phyloP scores from a whole-genome alignment of 202 grass and related monocot genomes.

The Zoysia matrella region DNA sequence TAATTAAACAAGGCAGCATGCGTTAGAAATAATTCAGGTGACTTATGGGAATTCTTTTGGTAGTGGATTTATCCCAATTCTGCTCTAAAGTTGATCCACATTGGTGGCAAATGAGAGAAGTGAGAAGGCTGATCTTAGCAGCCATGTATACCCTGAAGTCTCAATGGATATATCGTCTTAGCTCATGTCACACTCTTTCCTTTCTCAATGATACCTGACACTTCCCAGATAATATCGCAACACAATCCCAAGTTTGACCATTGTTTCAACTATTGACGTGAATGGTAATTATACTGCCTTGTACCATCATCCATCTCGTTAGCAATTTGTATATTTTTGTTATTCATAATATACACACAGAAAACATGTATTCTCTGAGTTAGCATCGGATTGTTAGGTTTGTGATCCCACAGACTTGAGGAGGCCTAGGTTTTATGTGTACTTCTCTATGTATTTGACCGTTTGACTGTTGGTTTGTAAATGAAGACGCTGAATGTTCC shows the following conservation, averaged over 20 bases:
- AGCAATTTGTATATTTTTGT: neutral
- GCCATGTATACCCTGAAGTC: neutral
- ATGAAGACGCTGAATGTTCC: too few relatives aligned
- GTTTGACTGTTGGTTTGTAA: too few relatives aligned
- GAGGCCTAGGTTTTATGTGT: neutral
- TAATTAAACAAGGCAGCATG: constrained; percentile 16
- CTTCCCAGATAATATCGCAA: neutral
- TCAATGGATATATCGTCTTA: constrained; percentile 12
- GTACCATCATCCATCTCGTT: neutral
- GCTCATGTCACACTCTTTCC: neutral
- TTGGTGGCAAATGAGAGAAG: neutral
- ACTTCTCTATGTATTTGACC: neutral
- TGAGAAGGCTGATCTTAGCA: constrained; percentile 10
- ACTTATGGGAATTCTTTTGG: neutral
- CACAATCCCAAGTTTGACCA: neutral
- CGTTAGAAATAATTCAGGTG: neutral
- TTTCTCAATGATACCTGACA: neutral
- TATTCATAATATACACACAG: too few relatives aligned
- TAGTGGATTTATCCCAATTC: constrained; percentile 5
- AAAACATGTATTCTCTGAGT: neutral
- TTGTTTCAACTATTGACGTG: constrained; percentile 5
- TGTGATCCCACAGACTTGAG: neutral
- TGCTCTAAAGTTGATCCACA: constrained; percentile 24
- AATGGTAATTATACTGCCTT: neutral
- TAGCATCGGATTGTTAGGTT: neutral